These are phyloP conservation scores for Phytopythium chamaehyphon DNA, from an alignment of 352 stramenopile species.

Conservation along the genomic window DNA sequence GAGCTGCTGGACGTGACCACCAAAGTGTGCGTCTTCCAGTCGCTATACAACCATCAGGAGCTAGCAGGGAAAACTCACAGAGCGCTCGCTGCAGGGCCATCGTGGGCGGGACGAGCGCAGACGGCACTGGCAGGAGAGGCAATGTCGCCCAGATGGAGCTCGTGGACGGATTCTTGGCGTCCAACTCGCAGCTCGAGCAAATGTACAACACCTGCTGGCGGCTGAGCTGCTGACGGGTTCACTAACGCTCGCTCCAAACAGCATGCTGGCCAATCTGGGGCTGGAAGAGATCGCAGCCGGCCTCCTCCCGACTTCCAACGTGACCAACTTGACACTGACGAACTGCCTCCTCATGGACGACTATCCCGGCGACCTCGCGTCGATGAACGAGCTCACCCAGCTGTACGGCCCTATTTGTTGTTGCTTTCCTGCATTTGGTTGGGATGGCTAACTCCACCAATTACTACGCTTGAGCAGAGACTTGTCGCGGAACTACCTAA, in stretches of 20 bases:
- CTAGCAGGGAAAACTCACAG: not conserved
- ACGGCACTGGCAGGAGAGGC: slow-evolving; percentile 35
- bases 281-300: slow-evolving; percentile 33
- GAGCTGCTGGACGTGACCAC: slow-evolving; percentile 22
- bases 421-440: not conserved
- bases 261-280: slow-evolving; percentile 45
- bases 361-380: slow-evolving; percentile 40
- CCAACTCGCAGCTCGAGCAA: slow-evolving; percentile 27
- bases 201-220: slow-evolving; percentile 20
- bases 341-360: slow-evolving; percentile 52
- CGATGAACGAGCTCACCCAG: slow-evolving; percentile 39
- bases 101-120: slow-evolving; percentile 41
- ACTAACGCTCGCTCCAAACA: slow-evolving; percentile 3
- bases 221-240: slow-evolving; percentile 1
- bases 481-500: slow-evolving; percentile 62
- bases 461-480: slow-evolving; percentile 24
- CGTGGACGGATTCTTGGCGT: slow-evolving; percentile 22
- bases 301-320: slow-evolving; percentile 27
- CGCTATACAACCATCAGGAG: not conserved
- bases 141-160: slow-evolving; percentile 37
- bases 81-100: slow-evolving; percentile 20
- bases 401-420: slow-evolving; percentile 27
- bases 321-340: slow-evolving; percentile 45
- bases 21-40: slow-evolving; percentile 12
- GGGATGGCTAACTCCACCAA: not conserved